Conservation (phyloP, 2,329 filamentous ascomycete species). For the Fusarium proliferatum region DNA sequence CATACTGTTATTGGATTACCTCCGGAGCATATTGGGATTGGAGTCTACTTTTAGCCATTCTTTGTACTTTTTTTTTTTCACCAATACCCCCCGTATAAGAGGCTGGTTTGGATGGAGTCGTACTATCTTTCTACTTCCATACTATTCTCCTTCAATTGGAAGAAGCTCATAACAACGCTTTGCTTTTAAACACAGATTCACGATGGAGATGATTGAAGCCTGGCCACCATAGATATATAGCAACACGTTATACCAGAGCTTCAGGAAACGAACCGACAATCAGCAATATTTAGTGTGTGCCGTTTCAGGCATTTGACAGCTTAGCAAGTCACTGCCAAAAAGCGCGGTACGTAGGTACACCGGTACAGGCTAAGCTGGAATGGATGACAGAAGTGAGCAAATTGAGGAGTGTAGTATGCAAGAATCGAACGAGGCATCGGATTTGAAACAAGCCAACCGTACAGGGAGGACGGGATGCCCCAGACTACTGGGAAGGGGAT, state of each 20-base stretch:
- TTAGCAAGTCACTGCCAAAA: not conserved
- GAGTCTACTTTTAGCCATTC: constrained; percentile 21
- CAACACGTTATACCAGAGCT: not conserved
- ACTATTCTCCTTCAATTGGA: constrained; percentile 17
- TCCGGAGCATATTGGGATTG: constrained; percentile 25
- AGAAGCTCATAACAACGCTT: not conserved
- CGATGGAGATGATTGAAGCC: not conserved
- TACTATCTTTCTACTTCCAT: constrained; percentile 3
- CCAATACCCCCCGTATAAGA: constrained; percentile 30
- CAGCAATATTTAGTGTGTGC: not conserved
- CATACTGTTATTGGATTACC: constrained; percentile 12
- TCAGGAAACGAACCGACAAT: not conserved
- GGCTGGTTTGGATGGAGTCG: constrained; percentile 28
- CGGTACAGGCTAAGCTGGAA: not conserved
- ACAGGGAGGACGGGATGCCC: constrained; percentile 43
- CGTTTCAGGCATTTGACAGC: not conserved
- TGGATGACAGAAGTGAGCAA: constrained; percentile 7
- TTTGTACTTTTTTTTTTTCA: constrained; percentile 11
- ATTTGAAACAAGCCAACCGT: constrained; percentile 42
- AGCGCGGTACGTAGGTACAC: not conserved
- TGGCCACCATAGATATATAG: not conserved
- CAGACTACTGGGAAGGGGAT: constrained; percentile 42
- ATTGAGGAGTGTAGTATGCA: constrained; percentile 39
- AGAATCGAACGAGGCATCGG: constrained; percentile 44
- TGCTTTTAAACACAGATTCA: not conserved